Evolutionary conservation across 805 yeast species (phyloP).

Genomic region (Limtongozyma cylindracea): DNA sequence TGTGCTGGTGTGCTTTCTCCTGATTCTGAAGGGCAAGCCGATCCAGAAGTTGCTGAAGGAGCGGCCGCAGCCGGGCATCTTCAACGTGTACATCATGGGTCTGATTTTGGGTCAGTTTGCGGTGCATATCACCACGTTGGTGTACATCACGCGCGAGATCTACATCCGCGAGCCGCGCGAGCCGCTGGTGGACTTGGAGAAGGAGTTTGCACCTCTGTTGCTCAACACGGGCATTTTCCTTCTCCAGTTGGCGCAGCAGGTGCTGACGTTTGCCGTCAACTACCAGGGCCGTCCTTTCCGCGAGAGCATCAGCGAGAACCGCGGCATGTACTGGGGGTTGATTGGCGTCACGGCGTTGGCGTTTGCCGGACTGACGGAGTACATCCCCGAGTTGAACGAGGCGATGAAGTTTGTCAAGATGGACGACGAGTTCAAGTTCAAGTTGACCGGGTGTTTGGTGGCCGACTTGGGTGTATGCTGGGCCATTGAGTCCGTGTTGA

Average conservation of each 20-base stretch:
- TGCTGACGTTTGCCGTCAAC: slow-evolving; percentile 92
- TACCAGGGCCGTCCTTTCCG: slow-evolving; percentile 95
- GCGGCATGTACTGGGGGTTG: slow-evolving; percentile 92
- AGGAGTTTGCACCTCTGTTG: slow-evolving; percentile 67
- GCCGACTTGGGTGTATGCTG: slow-evolving; percentile 58
- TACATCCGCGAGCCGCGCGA: slow-evolving; percentile 82
- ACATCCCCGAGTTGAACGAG: slow-evolving; percentile 82
- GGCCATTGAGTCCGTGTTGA: slow-evolving; percentile 59
- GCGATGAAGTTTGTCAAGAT: slow-evolving; percentile 83
- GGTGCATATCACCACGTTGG: slow-evolving; percentile 59
- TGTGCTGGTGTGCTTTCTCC: slow-evolving; percentile 80
- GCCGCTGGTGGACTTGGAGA: slow-evolving; percentile 75
- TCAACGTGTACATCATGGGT: slow-evolving; percentile 91
- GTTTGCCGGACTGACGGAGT: slow-evolving; percentile 78
- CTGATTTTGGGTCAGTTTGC: slow-evolving; percentile 94
- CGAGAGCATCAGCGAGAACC: slow-evolving; percentile 71
- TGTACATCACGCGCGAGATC: slow-evolving; percentile 65
- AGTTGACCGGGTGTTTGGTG: slow-evolving; percentile 47
- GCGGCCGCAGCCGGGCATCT: slow-evolving; percentile 95
- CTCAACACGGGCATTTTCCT: slow-evolving; percentile 91
- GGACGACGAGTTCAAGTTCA: slow-evolving; percentile 44
- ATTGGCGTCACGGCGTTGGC: slow-evolving; percentile 80
- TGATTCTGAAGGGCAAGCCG: slow-evolving; percentile 86
- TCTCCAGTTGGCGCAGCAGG: slow-evolving; percentile 87
- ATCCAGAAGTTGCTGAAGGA: slow-evolving; percentile 70